These are phyloP conservation scores for Debaryomyces sp. DNA, from an alignment of 1,139 yeast species.

Conservation along the genomic window DNA sequence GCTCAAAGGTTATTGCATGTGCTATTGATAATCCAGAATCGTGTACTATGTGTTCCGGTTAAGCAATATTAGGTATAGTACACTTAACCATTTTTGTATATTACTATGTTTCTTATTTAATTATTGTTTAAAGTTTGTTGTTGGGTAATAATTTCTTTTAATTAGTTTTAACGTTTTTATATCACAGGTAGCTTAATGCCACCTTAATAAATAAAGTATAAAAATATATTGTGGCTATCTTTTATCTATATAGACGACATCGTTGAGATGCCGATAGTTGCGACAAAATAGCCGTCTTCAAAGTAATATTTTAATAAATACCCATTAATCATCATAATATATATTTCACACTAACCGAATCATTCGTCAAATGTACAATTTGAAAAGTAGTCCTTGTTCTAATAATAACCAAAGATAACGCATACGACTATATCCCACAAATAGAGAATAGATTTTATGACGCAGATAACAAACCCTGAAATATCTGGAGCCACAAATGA, in stretches of 20 bases:
- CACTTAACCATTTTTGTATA: neutral
- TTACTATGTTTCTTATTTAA: slow-evolving; percentile 1
- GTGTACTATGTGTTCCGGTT: slow-evolving; percentile 99
- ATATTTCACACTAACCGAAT: neutral
- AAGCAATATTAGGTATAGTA: slow-evolving; percentile 17
- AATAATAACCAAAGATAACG: neutral
- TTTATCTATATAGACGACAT: neutral
- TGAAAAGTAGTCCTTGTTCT: neutral
- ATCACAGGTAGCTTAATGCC: neutral
- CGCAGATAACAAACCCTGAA: neutral
- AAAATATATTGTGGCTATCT: neutral
- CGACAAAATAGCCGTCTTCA: neutral
- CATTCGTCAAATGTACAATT: neutral
- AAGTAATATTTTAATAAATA: neutral
- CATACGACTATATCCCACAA: neutral
- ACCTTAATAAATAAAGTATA: neutral
- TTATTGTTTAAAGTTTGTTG: slow-evolving; percentile 5
- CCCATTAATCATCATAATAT: neutral
- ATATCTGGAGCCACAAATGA: neutral
- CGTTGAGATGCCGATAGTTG: neutral
- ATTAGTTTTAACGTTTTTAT: slow-evolving; percentile 4
- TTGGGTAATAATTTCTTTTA: slow-evolving; percentile 4
- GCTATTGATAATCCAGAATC: slow-evolving; percentile 96
- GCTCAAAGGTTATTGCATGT: slow-evolving; percentile 93
- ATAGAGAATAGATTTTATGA: neutral